Base-by-base conservation (phyloP, 768 basidiomycete genomes). In the Boletales sp. region DNA sequence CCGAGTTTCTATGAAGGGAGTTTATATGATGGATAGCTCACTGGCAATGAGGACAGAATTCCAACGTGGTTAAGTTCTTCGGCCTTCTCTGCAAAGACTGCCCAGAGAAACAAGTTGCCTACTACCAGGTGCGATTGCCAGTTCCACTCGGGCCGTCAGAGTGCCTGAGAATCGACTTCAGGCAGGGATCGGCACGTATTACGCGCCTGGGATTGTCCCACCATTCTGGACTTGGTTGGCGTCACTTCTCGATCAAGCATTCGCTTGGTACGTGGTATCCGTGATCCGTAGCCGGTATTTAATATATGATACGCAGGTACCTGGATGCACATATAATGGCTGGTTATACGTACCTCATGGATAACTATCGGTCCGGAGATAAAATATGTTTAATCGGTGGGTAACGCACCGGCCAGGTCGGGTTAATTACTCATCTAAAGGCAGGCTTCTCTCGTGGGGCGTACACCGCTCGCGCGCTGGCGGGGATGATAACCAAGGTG, bases 271-370 rank as follows among this genome's bases (percentile, higher is more conserved):
- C 8, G 76, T 56, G 11, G 6, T 28, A 28, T 7, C 25, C 7
- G 25, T 28, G 25, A 6, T 28, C 25, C 7, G 25, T 6, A 28
- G 25, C 25, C 6, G 6, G 25, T 28, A 28, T 28, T 28, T 28
- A 28, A 31, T 34, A 15, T 13, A 51, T 21, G n/a, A 38, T 25
- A 14, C 41, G 35, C 41, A 86, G 85, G 81, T 89, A 84, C 58
- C 71, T 90, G 37, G 81, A 83, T 46, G 76, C 61, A 1, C 87
- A 90, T 66, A 83, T 90, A 19, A 78, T 82, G 68, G 83, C 78
- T 9, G 90, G 90, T 1, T 92, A 91, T 66, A 72, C 70, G 53
- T 91, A 84, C 64, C 68, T 91, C 46, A 90, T 91, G 89, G 76
- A 85, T 53, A 90, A 86, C 58, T 89, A 85, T 61, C 72, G 70